These are phyloP conservation scores for Annulohypoxylon moriforme DNA, from an alignment of 495 filamentous ascomycete genomes.

Conservation along the genomic window DNA sequence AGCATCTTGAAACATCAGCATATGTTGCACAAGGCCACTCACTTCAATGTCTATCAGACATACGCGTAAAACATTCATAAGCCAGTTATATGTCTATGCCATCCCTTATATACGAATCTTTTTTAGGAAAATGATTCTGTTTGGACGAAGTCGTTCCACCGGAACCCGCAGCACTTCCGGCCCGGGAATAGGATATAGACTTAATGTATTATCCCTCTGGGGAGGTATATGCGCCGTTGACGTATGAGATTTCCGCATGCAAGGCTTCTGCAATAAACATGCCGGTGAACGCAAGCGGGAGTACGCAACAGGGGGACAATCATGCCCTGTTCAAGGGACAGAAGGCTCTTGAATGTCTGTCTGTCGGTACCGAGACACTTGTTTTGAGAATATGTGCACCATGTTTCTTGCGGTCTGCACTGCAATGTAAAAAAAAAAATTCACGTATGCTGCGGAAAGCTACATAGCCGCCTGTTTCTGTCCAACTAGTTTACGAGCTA, in stretches of 20 bases:
- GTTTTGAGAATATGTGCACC: slow-evolving; percentile 22
- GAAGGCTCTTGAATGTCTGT: slow-evolving; percentile 12
- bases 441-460: slow-evolving; percentile 29
- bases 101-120: background rate
- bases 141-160: slow-evolving; percentile 14
- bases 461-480: slow-evolving; percentile 31
- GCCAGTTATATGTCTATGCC: background rate
- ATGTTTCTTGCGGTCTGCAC: slow-evolving; percentile 34
- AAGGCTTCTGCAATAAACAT: slow-evolving; percentile 24
- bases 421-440: slow-evolving; percentile 33
- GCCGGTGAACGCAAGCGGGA: slow-evolving; percentile 20
- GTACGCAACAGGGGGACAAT: slow-evolving; percentile 38
- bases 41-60: slow-evolving; percentile 15
- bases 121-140: background rate
- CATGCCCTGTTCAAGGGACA: slow-evolving; percentile 30
- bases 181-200: slow-evolving; percentile 16
- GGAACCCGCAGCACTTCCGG: slow-evolving; percentile 11
- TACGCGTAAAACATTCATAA: slow-evolving; percentile 3
- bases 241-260: slow-evolving; percentile 30
- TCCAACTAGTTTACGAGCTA: slow-evolving; percentile 27
- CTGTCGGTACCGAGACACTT: slow-evolving; percentile 40
- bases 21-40: slow-evolving; percentile 24
- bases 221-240: slow-evolving; percentile 26
- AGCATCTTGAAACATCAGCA: slow-evolving; percentile 21
- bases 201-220: background rate